Conservation (phyloP, 306 rosid genomes). For the Pyrus betulifolia region DNA sequence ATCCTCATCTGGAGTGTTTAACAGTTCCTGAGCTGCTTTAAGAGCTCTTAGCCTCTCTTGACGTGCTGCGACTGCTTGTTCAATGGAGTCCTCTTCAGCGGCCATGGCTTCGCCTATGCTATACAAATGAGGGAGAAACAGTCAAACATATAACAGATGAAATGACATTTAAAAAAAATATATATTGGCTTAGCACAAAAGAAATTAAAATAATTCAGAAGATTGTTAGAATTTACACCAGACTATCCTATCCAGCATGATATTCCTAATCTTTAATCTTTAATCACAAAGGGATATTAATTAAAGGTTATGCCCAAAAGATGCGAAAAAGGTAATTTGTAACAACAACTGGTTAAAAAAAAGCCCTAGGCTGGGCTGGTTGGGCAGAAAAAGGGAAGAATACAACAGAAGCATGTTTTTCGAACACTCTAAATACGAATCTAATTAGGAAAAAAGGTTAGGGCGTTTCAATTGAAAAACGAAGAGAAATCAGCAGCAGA, state of each 20-base stretch:
- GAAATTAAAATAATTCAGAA: not conserved
- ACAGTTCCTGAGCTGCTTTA: constrained; percentile 64
- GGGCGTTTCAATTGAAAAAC: no score
- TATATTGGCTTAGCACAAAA: no score
- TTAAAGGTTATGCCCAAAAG: not conserved
- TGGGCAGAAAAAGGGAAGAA: not conserved
- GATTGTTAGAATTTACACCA: not conserved
- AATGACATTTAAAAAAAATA: not conserved
- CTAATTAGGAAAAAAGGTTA: no score
- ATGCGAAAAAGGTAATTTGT: not conserved
- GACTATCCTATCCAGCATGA: not conserved
- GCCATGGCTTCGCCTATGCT: not conserved
- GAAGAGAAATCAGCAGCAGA: not conserved
- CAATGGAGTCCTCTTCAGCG: constrained; percentile 35
- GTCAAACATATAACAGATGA: not conserved
- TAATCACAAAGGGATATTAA: not conserved
- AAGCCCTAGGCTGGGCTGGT: not conserved
- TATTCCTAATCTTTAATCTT: not conserved
- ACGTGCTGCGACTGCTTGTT: constrained; percentile 64
- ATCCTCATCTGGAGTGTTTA: constrained; percentile 47
- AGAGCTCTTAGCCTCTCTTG: constrained; percentile 73
- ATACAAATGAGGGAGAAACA: not conserved
- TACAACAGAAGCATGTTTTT: not conserved
- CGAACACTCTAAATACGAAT: no score
- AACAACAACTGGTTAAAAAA: not conserved